Percentiles rank a stretch among this genome's conserved stretches.
Evolutionary conservation across 2,329 filamentous ascomycete species (phyloP).

Genomic region (Amauroascus niger): DNA sequence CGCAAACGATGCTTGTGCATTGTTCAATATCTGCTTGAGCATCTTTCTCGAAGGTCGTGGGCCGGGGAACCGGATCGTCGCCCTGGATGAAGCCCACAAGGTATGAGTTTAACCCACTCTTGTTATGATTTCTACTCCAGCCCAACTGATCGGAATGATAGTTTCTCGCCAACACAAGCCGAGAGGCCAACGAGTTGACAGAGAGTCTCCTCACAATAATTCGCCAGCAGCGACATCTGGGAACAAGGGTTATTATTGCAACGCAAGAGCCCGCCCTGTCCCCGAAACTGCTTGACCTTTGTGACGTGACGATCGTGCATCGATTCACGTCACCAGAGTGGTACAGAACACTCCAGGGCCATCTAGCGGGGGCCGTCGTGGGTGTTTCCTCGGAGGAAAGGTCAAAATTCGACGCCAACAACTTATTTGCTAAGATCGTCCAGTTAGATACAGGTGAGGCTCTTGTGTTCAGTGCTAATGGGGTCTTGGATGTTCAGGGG

Average conservation of each 20-base stretch:
- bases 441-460: constrained; percentile 42
- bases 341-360: constrained; percentile 40
- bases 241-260: constrained; percentile 57
- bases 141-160: constrained; percentile 18
- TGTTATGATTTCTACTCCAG: not conserved
- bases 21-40: constrained; percentile 63
- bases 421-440: constrained; percentile 41
- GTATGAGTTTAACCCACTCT: constrained; percentile 24
- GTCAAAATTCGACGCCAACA: constrained; percentile 18
- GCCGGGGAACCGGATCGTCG: constrained; percentile 50
- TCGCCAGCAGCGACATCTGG: constrained; percentile 61
- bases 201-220: constrained; percentile 54
- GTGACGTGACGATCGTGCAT: constrained; percentile 62
- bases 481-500: constrained; percentile 29
- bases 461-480: constrained; percentile 41
- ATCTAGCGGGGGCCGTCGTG: constrained; percentile 40
- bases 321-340: constrained; percentile 59
- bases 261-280: constrained; percentile 70
- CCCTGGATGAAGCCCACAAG: constrained; percentile 70
- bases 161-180: constrained; percentile 50
- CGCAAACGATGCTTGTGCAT: constrained; percentile 54
- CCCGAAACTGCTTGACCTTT: constrained; percentile 58
- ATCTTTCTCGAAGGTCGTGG: constrained; percentile 52
- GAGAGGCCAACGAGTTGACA: constrained; percentile 51
- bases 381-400: constrained; percentile 19